Evolutionary conservation across 129 eudicot species (phyloP).

Genomic region (Mikania micrantha): DNA sequence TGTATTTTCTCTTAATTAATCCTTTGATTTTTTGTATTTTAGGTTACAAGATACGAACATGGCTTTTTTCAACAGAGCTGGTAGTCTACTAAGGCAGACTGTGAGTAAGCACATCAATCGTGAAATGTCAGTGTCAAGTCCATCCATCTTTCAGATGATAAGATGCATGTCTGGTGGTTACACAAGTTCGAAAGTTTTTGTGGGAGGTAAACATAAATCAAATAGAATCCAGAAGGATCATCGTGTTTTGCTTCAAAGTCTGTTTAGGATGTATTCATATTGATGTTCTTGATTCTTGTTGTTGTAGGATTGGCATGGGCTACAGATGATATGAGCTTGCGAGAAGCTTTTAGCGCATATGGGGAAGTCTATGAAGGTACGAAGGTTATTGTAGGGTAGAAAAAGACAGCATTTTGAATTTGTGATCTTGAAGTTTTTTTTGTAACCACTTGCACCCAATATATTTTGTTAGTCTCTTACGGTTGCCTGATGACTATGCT

Average conservation of each 20-base stretch:
- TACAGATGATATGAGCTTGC: constrained; percentile 55
- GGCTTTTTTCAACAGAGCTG: constrained; percentile 79
- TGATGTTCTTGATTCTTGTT: neutral
- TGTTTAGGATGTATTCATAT: neutral
- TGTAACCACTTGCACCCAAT: neutral
- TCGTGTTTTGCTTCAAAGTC: neutral
- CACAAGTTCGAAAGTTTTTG: constrained; percentile 50
- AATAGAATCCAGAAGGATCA: neutral
- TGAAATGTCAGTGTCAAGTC: constrained; percentile 48
- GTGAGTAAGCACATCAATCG: constrained; percentile 42
- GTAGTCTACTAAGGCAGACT: constrained; percentile 43
- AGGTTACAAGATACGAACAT: constrained; percentile 42
- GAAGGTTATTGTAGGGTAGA: neutral
- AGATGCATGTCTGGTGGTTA: constrained; percentile 62
- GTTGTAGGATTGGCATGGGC: constrained; percentile 72
- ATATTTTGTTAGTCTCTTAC: neutral
- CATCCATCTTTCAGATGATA: constrained; percentile 58
- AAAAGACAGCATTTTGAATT: neutral
- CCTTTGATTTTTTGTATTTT: neutral
- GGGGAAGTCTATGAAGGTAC: constrained; percentile 79
- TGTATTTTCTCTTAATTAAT: neutral
- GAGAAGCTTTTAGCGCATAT: constrained; percentile 62
- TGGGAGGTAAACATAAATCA: constrained; percentile 58
- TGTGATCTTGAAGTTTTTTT: neutral
- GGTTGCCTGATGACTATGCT: neutral